Evolutionary conservation across 169 alveolate species (phyloP), one percentile per base, ranked within the genome.

Genomic region (Plasmodium blacklocki): DNA sequence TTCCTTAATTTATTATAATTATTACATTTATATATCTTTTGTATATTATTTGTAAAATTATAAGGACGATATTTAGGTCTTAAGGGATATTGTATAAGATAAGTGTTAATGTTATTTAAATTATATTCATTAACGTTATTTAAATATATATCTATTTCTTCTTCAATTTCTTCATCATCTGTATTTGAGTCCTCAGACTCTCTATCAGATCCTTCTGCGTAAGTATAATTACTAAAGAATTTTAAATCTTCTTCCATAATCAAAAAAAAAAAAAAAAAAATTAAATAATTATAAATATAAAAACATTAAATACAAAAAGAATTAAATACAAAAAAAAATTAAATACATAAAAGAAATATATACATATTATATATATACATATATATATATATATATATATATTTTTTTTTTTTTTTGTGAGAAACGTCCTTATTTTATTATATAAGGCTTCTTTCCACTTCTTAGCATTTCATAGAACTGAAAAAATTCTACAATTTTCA

Each of bases 51-150:
- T 1, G 92, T 86, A 50, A 58, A 86, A 49, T 86, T 70, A 21
- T 86, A 86, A 1, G 92, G 92, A 11, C 92, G 58, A 64, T 86
- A 86, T 50, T 86, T 86, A n/a, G 92, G 92, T 19, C 92, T 58
- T 29, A 86, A 66, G 0, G 92, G 92, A 56, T 86, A 86, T 47
- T 86, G 92, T 52, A 86, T 73, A 18, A 86, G 56, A 43, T 86
- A 86, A 26, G 92, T 86, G 56, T 72, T 72, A 18, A 86, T 86
- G n/a, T 63, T 59, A 54, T 86, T 86, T 54, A 86, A 21, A 54
- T 73, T 71, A 7, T 72, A 60, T 59, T 86, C 92, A 66, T 86
- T 86, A 26, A 86, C 56, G 18, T 86, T 72, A 39, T 86, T 86
- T n/a, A 86, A 56, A 19, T 72, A 86, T 14, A 86, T 73, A 52